phyloP scores from a whole-genome alignment of 1,284 basidiomycete species.

The Malassezia nana region DNA sequence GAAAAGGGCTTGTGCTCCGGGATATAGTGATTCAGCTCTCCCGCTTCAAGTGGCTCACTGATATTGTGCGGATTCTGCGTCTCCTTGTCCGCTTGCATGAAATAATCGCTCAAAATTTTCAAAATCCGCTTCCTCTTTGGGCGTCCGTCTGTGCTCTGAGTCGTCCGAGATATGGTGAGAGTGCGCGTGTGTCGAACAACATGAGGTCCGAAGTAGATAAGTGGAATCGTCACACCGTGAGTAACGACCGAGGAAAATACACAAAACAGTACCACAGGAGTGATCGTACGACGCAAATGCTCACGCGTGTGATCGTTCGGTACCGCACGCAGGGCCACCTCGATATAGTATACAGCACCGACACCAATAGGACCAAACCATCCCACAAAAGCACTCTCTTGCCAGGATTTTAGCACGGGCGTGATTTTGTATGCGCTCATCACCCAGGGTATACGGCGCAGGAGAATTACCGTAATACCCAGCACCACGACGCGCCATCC shows the following conservation, averaged over 20 bases:
- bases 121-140: background rate
- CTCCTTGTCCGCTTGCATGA: background rate
- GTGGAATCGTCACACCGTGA: constrained; percentile 49
- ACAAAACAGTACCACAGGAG: constrained; percentile 53
- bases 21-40: background rate
- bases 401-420: constrained; percentile 31
- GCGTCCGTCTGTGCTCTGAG: background rate
- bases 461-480: constrained; percentile 30
- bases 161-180: background rate
- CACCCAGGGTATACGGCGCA: constrained; percentile 43
- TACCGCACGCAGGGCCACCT: constrained; percentile 51
- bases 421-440: constrained; percentile 31
- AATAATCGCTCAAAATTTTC: background rate
- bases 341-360: constrained; percentile 52
- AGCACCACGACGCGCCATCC: constrained; percentile 44
- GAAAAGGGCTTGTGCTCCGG: constrained; percentile 3
- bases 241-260: constrained; percentile 52
- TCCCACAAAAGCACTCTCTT: constrained; percentile 40
- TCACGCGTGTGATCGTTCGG: constrained; percentile 50
- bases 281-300: constrained; percentile 49
- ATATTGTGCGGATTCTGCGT: background rate
- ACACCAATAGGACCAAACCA: constrained; percentile 48
- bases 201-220: constrained; percentile 36
- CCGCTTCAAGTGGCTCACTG: background rate
- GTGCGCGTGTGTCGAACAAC: constrained; percentile 6